Percentiles rank a stretch among this genome's conserved stretches.
Evolutionary conservation across 1,139 yeast species (phyloP).

Genomic region (Maudiozyma humilis): DNA sequence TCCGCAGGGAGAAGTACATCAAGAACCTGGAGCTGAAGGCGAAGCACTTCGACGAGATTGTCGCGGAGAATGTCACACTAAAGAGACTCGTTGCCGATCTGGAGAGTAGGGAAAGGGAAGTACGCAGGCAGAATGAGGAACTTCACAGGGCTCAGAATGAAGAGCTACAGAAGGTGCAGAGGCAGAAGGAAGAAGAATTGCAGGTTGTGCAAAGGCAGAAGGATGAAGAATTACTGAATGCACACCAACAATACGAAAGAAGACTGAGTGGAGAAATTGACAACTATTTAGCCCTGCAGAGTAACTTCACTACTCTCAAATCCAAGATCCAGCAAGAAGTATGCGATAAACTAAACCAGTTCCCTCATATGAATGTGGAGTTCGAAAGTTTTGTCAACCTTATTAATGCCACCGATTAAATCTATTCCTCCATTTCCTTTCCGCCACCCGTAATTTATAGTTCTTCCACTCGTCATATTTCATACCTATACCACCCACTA

Average conservation of each 20-base stretch:
- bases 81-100: slow-evolving; percentile 5
- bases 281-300: background rate
- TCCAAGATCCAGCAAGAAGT: background rate
- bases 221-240: too few relatives aligned
- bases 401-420: background rate
- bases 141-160: background rate
- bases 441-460: background rate
- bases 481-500: too few relatives aligned
- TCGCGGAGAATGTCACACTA: slow-evolving; percentile 20
- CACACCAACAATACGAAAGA: too few relatives aligned
- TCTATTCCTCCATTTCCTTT: background rate
- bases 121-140: background rate
- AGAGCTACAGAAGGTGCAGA: too few relatives aligned
- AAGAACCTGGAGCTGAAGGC: slow-evolving; percentile 70
- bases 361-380: background rate
- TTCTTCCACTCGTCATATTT: background rate
- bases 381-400: background rate
- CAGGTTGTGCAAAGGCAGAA: too few relatives aligned
- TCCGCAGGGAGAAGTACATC: slow-evolving; percentile 67
- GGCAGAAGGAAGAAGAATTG: too few relatives aligned
- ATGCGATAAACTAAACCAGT: background rate
- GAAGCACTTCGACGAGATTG: slow-evolving; percentile 49
- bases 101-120: background rate
- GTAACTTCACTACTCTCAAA: background rate
- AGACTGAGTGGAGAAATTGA: background rate